Base-by-base conservation (phyloP, 2,329 filamentous ascomycete genomes). In the Fusarium citri region DNA sequence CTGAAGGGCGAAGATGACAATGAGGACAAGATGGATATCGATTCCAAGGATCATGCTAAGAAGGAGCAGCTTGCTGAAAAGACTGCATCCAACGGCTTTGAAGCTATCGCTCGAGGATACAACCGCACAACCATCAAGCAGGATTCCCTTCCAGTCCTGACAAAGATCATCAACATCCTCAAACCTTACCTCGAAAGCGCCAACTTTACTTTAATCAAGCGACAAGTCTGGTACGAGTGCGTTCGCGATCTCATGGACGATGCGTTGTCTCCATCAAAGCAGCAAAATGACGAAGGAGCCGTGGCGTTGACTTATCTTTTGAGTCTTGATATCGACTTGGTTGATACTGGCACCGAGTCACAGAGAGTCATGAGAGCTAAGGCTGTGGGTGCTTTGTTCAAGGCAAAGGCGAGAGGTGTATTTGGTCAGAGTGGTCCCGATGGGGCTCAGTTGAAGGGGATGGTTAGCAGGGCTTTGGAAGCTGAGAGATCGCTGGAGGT, bases 21-120 rank as follows among this genome's bases (percentile, higher is more conserved):
- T 31, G 87, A 88, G 47, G 88, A 91, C 66, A 84, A 85, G 59
- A 94, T 94, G 91, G 91, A 94, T 20, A 81, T 92, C 23, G 90
- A 92, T 75, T 84, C 83, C 22, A 83, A 65, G 20, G 62, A 65
- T 10, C 58, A 63, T 9, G 53, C 34, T 0, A 49, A 37, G 16
- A 65, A 84, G 62, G 83, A 84, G 37, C 80, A 84, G 40, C 66
- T 82, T 1, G 77, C 79, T 11, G 80, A 79, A 12, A 80, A 80
- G 64, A 85, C 85, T 8, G 82, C 82, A 1, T 82, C 81, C 40
- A 84, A 82, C n/a, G 86, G 83, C 0, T 69, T 89, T 5, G 85
- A 87, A 70, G 85, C 84, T 1, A 74, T 86, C 2, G 81, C 84
- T 14, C 81, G 81, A 15, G 85, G 85, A 4, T 88, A 88, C 64